Percentiles rank a stretch among this genome's conserved stretches.
Evolutionary conservation across 768 basidiomycete genomes (phyloP).

Genomic region (Coprinopsis marcescibilis): DNA sequence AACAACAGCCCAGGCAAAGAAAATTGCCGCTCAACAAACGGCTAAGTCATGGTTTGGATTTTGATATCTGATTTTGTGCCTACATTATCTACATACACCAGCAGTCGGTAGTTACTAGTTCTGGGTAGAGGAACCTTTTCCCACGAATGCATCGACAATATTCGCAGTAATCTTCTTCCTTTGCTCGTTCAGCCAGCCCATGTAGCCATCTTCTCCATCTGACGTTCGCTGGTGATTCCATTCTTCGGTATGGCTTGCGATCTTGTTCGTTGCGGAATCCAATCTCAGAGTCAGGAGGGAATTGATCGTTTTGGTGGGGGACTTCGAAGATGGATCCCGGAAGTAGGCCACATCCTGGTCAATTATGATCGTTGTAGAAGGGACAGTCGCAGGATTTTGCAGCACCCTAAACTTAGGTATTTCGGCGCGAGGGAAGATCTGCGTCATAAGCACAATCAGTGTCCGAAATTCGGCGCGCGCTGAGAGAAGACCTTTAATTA

Average conservation of each 20-base stretch:
- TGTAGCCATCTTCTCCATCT: conserved; percentile 34
- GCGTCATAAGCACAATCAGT: too few relatives aligned
- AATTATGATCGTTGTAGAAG: conserved; percentile 34
- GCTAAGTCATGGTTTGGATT: conserved; percentile 65
- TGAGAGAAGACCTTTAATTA: conserved; percentile 5
- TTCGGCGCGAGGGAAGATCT: conserved; percentile 40
- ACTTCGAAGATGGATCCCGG: conserved; percentile 27
- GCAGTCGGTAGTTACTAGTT: conserved; percentile 5
- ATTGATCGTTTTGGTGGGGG: conserved; percentile 41
- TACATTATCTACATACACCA: not conserved
- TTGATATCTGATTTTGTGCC: conserved; percentile 14
- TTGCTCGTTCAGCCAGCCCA: conserved; percentile 39
- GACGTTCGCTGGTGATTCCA: conserved; percentile 38
- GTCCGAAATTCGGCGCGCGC: not conserved
- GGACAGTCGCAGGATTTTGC: conserved; percentile 31
- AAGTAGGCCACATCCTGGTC: conserved; percentile 45
- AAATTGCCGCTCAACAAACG: conserved; percentile 54
- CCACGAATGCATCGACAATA: conserved; percentile 29
- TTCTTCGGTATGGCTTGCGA: conserved; percentile 36
- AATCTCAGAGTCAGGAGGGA: conserved; percentile 37
- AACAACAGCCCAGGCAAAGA: too few relatives aligned
- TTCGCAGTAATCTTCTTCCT: conserved; percentile 37
- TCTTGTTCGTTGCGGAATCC: conserved; percentile 27
- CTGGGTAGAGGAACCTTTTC: conserved; percentile 9
- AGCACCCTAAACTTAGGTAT: conserved; percentile 37